Evolutionary conservation across 176 grass and related monocot genomes (phyloP), one percentile per base, ranked within the genome.

Genomic region (Avena atlantica): DNA sequence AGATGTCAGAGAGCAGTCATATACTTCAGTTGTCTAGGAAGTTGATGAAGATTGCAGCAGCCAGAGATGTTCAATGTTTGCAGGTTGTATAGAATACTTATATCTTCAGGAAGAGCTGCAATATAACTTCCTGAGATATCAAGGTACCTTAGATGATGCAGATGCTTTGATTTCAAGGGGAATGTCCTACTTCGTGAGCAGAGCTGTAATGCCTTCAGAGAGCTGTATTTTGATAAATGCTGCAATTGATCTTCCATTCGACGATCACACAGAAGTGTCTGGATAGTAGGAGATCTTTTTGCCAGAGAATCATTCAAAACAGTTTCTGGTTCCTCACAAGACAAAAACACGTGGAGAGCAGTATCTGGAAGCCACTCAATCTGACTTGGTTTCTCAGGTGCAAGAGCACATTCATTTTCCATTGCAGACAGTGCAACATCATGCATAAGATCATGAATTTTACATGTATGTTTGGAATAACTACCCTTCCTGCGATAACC

Each of bases 21-120:
- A 36, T 76, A 88, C 62, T 56, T 68, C 86, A 83, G 83, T 40
- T 75, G 59, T n/a, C 37, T 56, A 23, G 86, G 86, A 76, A 52
- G 70, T 8, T 5, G 70, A 23, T 9, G 2, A 74, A 50, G 70
- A 24, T 2, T 6, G 0, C 0, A 0, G 9, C 71, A 25, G 20
- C 21, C 1, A 50, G 44, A 25, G 12, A 74, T 4, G 11, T 74
- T 25, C 12, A 74, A 50, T 42, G 71, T 74, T 14, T 42, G 68
- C 68, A 74, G 4, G 20, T 74, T 23, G 12, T 74, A 50, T 8
- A 74, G 71, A 49, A 50, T 74, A 4, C 11, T 74, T 74, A 25
- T 50, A 49, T 74, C 71, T 25, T 74, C 21, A 24, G 82, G 82
- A 48, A 84, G 55, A 62, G 9, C 37, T 47, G 11, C 1, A 0